Evolutionary conservation across 352 stramenopile genomes (phyloP), one percentile per base, ranked within the genome.

Genomic region (Globisporangium paroecandrum): DNA sequence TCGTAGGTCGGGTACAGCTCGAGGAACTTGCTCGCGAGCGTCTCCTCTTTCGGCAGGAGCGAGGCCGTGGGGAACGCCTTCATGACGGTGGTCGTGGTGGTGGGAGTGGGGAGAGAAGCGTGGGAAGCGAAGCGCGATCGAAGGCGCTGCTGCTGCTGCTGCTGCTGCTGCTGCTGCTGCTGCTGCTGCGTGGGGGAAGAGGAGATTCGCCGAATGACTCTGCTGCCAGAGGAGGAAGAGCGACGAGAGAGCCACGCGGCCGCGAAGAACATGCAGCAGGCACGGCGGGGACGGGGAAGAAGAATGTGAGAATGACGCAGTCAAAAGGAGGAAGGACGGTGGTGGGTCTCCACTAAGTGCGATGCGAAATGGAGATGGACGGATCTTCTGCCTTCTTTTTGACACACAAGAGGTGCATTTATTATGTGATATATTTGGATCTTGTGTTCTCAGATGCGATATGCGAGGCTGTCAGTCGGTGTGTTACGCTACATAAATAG

Each of bases 1-100:
- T 99, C 93, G 69, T 85, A 96, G n/a, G 81, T 63, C 13, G 94
- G 93, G 69, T 95, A 88, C 24, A 79, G 71, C 62, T 84, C 58
- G 36, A 97, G 65, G 65, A 98, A 96, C 24, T 73, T 65, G 58
- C 81, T 79, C 12, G 87, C 89, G 36, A 94, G 80, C 24, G 94
- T 98, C 77, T 98, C 93, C 56, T 95, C 78, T 69, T 98, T 98
- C 58, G 95, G 95, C 49, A 98, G 73, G 27, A 93, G 75, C 20
- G 75, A 80, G 4, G 82, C 72, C 3, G 81, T 85, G 15, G 85
- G 85, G 76, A 93, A 93, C 12, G 69, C 68, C 66, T 87, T 89
- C 73, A 77, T 86, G 68, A 64, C 64, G 15, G 10, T 29, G 27
- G 64, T 24, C 5, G 41, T 6, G 0, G 27, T 20, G 13, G 3